Evolutionary conservation across 257 asterid genomes (phyloP), one percentile per base, ranked within the genome.

Genomic region (Solanum ossicruentum): DNA sequence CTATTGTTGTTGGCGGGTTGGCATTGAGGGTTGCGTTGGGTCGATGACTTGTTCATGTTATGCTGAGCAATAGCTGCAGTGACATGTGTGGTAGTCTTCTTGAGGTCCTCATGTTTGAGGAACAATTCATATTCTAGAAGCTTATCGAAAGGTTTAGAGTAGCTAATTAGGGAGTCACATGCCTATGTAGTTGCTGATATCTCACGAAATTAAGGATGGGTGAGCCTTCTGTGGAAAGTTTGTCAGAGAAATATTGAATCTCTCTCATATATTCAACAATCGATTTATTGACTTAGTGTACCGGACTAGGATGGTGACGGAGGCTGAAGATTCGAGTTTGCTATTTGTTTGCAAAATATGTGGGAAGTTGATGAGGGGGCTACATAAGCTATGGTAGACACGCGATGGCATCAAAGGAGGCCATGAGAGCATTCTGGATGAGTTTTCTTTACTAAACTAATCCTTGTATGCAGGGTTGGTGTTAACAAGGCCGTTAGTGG

Each of bases 21-120:
- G n/a, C 0, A 0, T 0, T 1, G 6, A 36, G 39, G 39, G 39
- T 36, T 4, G 6, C 6, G 0, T 55, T 3, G 60, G 60, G 3
- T 8, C 1, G 5, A 55, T 7, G n/a, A 1, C 7, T 55, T 16
- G 3, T n/a, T 55, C 10, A 55, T 3, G 39, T 36, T 36, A 16
- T 4, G 21, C 7, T 55, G 10, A 16, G 60, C 21, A 55, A 55
- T 20, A 55, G 2, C 1, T 7, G 60, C 0, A 1, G 10, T 55
- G 21, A 7, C 60, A 9, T 16, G 3, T n/a, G 60, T 55, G 10
- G 10, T 55, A 7, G 4, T 16, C n/a, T 6, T 55, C 60, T 55
- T 7, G 4, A 55, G 21, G 18, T 16, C 21, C n/a, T 55, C n/a
- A 17, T 7, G 60, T 55, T 16, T 16, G n/a, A 55, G 17, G 21